phyloP scores from a whole-genome alignment of 208 protist genomes.

The Trypanosoma avium region DNA sequence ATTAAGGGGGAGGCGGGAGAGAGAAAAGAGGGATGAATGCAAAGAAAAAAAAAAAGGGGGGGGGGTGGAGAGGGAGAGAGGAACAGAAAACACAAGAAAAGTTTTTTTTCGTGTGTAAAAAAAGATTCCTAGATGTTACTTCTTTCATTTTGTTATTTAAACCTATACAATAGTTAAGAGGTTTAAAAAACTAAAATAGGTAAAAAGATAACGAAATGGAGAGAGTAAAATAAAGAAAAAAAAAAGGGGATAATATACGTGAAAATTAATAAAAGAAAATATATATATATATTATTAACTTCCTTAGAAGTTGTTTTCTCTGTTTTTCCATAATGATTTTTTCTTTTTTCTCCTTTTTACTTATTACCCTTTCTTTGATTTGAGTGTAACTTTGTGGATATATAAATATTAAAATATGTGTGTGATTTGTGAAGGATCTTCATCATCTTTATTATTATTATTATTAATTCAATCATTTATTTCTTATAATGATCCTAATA shows the following conservation, averaged over 20 bases:
- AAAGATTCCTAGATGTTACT: no score
- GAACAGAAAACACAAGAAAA: background rate
- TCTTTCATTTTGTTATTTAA: no score
- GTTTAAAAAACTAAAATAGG: no score
- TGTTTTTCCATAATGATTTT: constrained; percentile 1
- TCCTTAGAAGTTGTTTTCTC: constrained; percentile 8
- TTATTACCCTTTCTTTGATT: background rate
- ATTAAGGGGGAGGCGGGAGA: no score
- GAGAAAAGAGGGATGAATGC: background rate
- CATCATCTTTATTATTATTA: no score
- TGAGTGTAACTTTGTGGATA: background rate
- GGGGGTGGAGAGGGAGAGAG: background rate
- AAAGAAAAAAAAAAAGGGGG: constrained; percentile 5
- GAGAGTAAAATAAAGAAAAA: constrained; percentile 3
- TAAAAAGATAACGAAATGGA: background rate
- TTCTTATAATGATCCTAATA: no score
- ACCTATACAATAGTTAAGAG: no score
- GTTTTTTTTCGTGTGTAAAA: no score
- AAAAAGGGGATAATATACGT: background rate
- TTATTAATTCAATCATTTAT: no score
- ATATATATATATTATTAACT: constrained; percentile 7
- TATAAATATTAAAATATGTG: constrained; percentile 20
- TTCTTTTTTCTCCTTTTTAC: constrained; percentile 9
- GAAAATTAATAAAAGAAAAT: background rate
- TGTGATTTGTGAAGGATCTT: no score